phyloP scores from a whole-genome alignment of 345 rosid genomes.

The Populus pruinosa region DNA sequence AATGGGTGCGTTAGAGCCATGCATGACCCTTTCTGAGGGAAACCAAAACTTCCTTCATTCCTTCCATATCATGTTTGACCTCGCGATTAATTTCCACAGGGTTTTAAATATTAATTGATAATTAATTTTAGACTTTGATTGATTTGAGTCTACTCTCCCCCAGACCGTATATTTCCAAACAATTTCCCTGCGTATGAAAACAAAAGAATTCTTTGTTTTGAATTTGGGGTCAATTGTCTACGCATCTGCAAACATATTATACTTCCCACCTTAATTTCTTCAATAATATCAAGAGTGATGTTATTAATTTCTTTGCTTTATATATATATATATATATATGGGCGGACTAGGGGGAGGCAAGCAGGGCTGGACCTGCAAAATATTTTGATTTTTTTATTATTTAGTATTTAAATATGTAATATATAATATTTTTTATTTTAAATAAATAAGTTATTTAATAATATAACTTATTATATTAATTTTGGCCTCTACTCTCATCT shows the following conservation, averaged over 20 bases:
- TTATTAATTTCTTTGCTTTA: no score
- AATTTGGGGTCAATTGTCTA: not conserved
- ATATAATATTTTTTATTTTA: no score
- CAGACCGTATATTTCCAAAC: not conserved
- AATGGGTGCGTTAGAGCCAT: conserved; percentile 18
- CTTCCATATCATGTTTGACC: not conserved
- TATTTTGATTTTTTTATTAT: no score
- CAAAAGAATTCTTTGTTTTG: not conserved
- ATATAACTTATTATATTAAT: no score
- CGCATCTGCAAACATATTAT: not conserved
- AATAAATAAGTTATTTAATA: no score
- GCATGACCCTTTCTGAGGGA: conserved; percentile 23
- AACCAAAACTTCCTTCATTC: conserved; percentile 17
- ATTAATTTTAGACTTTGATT: not conserved
- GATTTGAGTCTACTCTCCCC: not conserved
- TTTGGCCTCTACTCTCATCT: no score
- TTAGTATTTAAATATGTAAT: no score
- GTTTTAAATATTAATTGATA: not conserved
- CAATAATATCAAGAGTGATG: no score
- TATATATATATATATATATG: no score
- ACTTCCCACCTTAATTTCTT: no score
- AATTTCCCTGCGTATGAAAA: not conserved
- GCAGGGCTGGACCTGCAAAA: no score
- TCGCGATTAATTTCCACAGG: not conserved
- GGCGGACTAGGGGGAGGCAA: no score